phyloP scores from a whole-genome alignment of 148 eudicot genomes.

The Agrostemma githago region DNA sequence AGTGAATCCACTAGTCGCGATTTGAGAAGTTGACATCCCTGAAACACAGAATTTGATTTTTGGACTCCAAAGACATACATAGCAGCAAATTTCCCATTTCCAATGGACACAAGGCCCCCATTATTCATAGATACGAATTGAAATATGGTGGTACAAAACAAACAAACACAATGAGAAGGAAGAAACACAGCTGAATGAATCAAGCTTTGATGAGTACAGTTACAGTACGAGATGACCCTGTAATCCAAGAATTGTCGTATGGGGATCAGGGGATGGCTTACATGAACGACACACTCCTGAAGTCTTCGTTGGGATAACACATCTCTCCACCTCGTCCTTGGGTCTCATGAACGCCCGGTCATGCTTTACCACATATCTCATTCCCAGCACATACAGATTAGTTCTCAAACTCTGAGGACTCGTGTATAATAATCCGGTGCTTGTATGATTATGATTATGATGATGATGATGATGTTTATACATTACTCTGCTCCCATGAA shows the following conservation, averaged over 20 bases:
- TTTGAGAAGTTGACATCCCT: constrained; percentile 55
- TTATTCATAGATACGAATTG: neutral
- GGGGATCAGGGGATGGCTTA: constrained; percentile 29
- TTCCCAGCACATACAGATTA: neutral
- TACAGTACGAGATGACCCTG: neutral
- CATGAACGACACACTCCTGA: constrained; percentile 49
- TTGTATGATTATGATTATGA: constrained; percentile 16
- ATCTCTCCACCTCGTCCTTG: constrained; percentile 23
- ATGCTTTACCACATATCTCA: constrained; percentile 24
- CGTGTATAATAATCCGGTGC: constrained; percentile 21
- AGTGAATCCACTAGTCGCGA: constrained; percentile 69
- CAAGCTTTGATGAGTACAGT: neutral
- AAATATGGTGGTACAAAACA: neutral
- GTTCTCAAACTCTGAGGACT: constrained; percentile 20
- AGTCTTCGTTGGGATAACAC: constrained; percentile 26
- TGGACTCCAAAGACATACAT: neutral
- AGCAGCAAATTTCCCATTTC: neutral
- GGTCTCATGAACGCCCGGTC: constrained; percentile 41
- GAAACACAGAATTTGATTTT: constrained; percentile 13
- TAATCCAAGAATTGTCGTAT: neutral
- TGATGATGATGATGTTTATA: constrained; percentile 25
- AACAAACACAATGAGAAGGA: neutral
- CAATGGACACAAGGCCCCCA: neutral
- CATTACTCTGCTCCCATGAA: constrained; percentile 20
- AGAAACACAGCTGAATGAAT: neutral